Evolutionary conservation across 768 basidiomycete species (phyloP).

Genomic region (Mycena rebaudengoi): DNA sequence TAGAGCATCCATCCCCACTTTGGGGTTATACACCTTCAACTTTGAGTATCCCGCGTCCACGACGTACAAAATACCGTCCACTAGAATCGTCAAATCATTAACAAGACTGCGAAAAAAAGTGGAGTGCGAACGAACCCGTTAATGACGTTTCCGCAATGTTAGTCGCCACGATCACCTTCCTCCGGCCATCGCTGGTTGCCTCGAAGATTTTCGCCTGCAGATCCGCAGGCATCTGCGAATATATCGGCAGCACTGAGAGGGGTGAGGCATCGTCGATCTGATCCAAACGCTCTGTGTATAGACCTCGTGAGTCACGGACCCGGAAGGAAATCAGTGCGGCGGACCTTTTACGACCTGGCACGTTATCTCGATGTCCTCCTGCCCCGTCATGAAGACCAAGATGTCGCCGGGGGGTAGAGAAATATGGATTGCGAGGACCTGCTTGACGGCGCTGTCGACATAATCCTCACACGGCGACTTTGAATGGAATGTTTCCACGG

Average conservation of each 20-base stretch:
- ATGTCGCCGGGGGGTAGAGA: slow-evolving; percentile 94
- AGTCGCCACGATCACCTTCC: slow-evolving; percentile 98
- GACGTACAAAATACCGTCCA: slow-evolving; percentile 97
- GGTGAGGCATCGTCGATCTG: slow-evolving; percentile 93
- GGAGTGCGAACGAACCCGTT: slow-evolving; percentile 63
- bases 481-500: slow-evolving; percentile 94
- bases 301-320: slow-evolving; percentile 3
- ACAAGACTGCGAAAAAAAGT: slow-evolving; percentile 15
- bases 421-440: slow-evolving; percentile 95
- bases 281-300: slow-evolving; percentile 77
- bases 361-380: slow-evolving; percentile 98
- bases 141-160: slow-evolving; percentile 99
- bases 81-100: slow-evolving; percentile 50
- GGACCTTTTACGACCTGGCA: slow-evolving; percentile 92
- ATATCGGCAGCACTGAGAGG: slow-evolving; percentile 94
- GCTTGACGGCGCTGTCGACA: slow-evolving; percentile 97
- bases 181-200: slow-evolving; percentile 89
- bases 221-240: slow-evolving; percentile 99
- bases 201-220: slow-evolving; percentile 98
- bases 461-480: slow-evolving; percentile 99
- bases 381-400: slow-evolving; percentile 99
- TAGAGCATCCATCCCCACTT: slow-evolving; percentile 98
- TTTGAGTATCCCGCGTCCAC: slow-evolving; percentile 98
- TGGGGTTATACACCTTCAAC: slow-evolving; percentile 98
- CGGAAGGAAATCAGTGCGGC: slow-evolving; percentile 15